phyloP scores from a whole-genome alignment of 225 moss, liverwort and hornwort species.

The Anthoceros angustus region DNA sequence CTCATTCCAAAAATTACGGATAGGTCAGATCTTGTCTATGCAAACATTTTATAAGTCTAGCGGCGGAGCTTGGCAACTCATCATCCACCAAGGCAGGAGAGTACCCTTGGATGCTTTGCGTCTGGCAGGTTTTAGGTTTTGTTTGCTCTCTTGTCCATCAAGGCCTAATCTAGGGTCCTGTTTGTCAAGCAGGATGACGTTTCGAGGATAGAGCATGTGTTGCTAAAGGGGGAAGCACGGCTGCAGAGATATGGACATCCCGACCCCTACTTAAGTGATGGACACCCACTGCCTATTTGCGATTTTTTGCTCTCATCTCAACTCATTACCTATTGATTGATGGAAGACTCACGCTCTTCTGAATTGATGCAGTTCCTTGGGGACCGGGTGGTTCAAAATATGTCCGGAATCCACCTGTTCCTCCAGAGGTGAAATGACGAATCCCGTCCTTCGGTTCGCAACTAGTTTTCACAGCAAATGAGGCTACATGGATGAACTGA shows the following conservation, averaged over 20 bases:
- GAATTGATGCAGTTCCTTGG: constrained; percentile 62
- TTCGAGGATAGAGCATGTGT: constrained; percentile 62
- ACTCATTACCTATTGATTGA: not conserved
- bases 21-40: no score
- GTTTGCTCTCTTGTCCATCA: not conserved
- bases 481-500: constrained; percentile 1
- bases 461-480: not conserved
- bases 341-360: not conserved
- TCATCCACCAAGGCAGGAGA: not conserved
- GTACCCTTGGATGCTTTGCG: not conserved
- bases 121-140: constrained; percentile 1
- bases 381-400: constrained; percentile 79
- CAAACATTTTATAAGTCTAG: no score
- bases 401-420: constrained; percentile 80
- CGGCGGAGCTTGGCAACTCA: no score
- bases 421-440: constrained; percentile 41
- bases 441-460: not conserved
- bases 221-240: constrained; percentile 48
- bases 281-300: not conserved
- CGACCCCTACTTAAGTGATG: constrained; percentile 65
- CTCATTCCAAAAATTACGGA: no score
- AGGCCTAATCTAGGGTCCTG: not conserved
- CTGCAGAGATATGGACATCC: constrained; percentile 58
- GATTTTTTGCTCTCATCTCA: not conserved
- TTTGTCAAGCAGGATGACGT: constrained; percentile 36